These are phyloP conservation scores for Stachybotrys echinatus DNA, from an alignment of 2,329 filamentous ascomycete genomes.

Conservation along the genomic window DNA sequence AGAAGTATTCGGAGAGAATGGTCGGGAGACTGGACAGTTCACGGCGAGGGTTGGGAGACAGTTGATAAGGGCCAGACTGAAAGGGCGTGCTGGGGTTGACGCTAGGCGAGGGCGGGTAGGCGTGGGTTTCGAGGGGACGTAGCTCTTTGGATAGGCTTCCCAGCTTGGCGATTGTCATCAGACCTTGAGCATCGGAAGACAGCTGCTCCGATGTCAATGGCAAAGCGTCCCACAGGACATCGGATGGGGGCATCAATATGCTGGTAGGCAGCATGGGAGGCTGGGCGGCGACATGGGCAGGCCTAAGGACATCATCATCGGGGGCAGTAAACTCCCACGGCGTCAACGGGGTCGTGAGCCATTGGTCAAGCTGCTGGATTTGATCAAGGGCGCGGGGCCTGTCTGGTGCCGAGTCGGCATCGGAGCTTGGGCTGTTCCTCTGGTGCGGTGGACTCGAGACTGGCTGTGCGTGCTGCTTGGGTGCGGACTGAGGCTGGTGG, in stretches of 20 bases:
- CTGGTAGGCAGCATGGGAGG: too few relatives aligned
- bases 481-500: slow-evolving; percentile 7
- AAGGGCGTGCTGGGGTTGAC: too few relatives aligned
- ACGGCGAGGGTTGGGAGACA: not conserved
- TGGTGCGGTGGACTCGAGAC: not conserved
- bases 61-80: not conserved
- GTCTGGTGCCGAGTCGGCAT: not conserved
- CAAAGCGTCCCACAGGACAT: not conserved
- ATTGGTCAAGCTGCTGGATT: not conserved
- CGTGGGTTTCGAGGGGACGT: not conserved
- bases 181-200: not conserved
- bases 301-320: not conserved
- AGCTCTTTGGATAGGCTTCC: not conserved
- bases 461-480: not conserved
- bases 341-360: not conserved
- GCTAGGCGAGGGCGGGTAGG: too few relatives aligned
- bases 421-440: not conserved
- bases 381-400: not conserved
- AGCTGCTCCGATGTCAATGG: not conserved
- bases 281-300: too few relatives aligned
- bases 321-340: not conserved
- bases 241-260: not conserved
- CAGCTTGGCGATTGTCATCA: not conserved
- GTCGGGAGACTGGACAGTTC: slow-evolving; percentile 9
- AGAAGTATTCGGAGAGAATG: slow-evolving; percentile 12